These are phyloP conservation scores for Candida awuae DNA, from an alignment of 805 yeast genomes.

Conservation along the genomic window DNA sequence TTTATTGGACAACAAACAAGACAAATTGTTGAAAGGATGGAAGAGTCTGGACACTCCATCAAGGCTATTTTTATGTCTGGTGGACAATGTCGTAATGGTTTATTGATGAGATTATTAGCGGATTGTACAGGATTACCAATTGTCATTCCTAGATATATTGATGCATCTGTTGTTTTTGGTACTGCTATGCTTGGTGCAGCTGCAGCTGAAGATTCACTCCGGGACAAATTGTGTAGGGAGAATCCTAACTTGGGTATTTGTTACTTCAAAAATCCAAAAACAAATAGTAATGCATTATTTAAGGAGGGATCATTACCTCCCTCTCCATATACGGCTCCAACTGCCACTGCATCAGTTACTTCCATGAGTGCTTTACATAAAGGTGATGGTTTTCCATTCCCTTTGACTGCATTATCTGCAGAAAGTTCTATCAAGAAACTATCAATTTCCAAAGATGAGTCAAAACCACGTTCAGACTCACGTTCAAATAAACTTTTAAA, in stretches of 20 bases:
- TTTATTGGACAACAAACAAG: constrained; percentile 96
- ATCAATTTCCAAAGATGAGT: no score
- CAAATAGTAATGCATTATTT: constrained; percentile 14
- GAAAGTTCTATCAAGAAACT: no score
- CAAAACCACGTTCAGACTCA: no score
- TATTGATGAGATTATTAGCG: constrained; percentile 82
- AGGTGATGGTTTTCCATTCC: constrained; percentile 40
- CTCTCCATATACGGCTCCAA: constrained; percentile 73
- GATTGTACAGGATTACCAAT: constrained; percentile 90
- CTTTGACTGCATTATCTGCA: constrained; percentile 34
- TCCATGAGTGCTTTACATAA: constrained; percentile 46
- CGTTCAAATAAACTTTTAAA: no score
- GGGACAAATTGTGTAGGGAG: constrained; percentile 15
- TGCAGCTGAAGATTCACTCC: constrained; percentile 63
- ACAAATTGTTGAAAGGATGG: constrained; percentile 86
- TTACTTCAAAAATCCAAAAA: not conserved
- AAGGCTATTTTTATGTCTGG: constrained; percentile 83
- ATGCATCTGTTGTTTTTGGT: constrained; percentile 95
- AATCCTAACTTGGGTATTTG: not conserved
- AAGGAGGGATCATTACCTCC: constrained; percentile 28
- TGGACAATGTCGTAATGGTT: constrained; percentile 91
- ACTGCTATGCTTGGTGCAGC: constrained; percentile 92
- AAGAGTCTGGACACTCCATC: constrained; percentile 67
- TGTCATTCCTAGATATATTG: constrained; percentile 88
- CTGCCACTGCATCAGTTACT: constrained; percentile 65